phyloP scores from a whole-genome alignment of 2,329 filamentous ascomycete genomes.

The Xylariaceae sp. region DNA sequence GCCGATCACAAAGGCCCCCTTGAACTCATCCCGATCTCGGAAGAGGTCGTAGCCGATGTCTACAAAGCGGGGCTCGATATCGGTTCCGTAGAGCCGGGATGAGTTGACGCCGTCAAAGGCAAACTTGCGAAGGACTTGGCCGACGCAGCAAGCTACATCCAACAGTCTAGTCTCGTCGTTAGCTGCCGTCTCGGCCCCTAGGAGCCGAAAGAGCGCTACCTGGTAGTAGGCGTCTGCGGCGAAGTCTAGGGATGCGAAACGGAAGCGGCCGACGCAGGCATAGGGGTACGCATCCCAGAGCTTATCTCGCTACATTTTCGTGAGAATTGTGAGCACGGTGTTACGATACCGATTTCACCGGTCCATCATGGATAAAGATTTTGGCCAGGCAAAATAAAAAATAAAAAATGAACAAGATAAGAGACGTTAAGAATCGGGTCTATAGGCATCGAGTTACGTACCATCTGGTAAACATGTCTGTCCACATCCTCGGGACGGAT shows the following conservation, averaged over 20 bases:
- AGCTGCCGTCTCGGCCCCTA: conserved; percentile 27
- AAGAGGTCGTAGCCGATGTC: conserved; percentile 70
- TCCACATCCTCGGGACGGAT: conserved; percentile 38
- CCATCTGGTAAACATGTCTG: conserved; percentile 39
- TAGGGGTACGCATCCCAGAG: conserved; percentile 54
- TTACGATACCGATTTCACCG: too few species aligned
- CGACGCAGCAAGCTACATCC: conserved; percentile 59
- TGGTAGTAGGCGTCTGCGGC: conserved; percentile 51
- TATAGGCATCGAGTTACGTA: conserved; percentile 18
- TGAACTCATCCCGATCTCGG: conserved; percentile 58
- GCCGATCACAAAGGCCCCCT: conserved; percentile 56
- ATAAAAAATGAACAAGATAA: not conserved
- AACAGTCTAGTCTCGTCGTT: conserved; percentile 47
- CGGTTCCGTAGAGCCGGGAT: conserved; percentile 56
- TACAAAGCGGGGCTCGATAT: conserved; percentile 58
- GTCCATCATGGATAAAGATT: too few species aligned
- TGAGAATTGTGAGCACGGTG: conserved; percentile 2
- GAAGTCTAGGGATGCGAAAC: conserved; percentile 54
- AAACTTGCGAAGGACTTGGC: conserved; percentile 58
- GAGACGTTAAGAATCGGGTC: not conserved
- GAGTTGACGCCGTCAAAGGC: conserved; percentile 57
- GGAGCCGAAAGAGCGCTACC: conserved; percentile 51
- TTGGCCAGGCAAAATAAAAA: too few species aligned
- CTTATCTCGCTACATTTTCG: conserved; percentile 49
- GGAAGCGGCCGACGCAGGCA: conserved; percentile 58